phyloP scores from a whole-genome alignment of 2,329 filamentous ascomycete species.

The Truncatella angustata region DNA sequence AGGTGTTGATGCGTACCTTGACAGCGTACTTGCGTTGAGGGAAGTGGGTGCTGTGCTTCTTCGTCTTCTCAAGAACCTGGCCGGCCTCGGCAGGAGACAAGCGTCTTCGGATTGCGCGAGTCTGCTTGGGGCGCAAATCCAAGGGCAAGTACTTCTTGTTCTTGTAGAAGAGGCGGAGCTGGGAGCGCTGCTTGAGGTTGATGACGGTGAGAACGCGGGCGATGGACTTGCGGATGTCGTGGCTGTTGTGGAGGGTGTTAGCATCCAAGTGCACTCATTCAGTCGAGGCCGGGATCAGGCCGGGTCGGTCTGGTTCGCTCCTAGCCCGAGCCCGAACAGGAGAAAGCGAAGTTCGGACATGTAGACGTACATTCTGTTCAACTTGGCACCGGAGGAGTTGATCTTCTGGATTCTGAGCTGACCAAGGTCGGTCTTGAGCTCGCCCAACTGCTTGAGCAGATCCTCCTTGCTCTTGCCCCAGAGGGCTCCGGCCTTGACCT shows the following conservation, averaged over 20 bases:
- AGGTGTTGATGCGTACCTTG: constrained; percentile 66
- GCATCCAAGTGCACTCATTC: too few relatives aligned
- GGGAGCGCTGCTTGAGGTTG: constrained; percentile 98
- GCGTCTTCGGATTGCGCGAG: constrained; percentile 93
- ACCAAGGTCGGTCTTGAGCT: constrained; percentile 94
- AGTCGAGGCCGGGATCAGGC: too few relatives aligned
- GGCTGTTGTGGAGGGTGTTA: constrained; percentile 51
- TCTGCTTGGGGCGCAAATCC: constrained; percentile 98
- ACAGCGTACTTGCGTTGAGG: constrained; percentile 98
- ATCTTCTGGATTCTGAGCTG: constrained; percentile 99
- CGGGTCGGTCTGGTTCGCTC: too few relatives aligned
- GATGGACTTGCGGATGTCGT: constrained; percentile 99
- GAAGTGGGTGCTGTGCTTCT: constrained; percentile 96
- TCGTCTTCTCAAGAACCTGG: constrained; percentile 85
- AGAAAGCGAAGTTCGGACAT: too few relatives aligned
- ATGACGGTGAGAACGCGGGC: constrained; percentile 98
- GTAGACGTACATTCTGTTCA: constrained; percentile 91
- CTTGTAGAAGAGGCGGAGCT: constrained; percentile 99
- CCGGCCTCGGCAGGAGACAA: constrained; percentile 88
- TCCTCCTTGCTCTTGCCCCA: constrained; percentile 99
- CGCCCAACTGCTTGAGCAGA: constrained; percentile 88
- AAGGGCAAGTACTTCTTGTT: constrained; percentile 99
- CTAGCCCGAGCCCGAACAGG: too few relatives aligned
- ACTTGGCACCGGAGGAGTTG: constrained; percentile 89
- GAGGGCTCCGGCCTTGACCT: constrained; percentile 94